Base-by-base conservation (phyloP, 164 flowering plant species). In the Nymphaea colorata region DNA sequence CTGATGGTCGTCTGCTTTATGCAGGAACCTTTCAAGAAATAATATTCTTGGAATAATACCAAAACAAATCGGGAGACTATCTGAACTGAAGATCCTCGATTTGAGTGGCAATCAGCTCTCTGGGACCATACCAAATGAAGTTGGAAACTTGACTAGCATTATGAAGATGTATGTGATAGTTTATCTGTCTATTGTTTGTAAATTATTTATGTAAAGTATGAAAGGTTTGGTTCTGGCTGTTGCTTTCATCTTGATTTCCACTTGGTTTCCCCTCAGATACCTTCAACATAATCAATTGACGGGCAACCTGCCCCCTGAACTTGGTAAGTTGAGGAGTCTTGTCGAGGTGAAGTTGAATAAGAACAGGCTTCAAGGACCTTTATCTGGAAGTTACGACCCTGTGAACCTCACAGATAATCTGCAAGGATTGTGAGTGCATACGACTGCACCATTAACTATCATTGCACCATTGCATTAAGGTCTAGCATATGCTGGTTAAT, bases 211-310 rank as follows among this genome's bases (percentile, higher is more conserved):
- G n/a, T 47, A 51, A 71, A 42, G 8, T n/a, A n/a, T n/a, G n/a
- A n/a, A n/a, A n/a, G n/a, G n/a, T n/a, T n/a, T n/a, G n/a, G n/a
- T n/a, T n/a, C n/a, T n/a, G n/a, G n/a, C n/a, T n/a, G 65, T 44
- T 61, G 18, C n/a, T 69, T 70, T 5, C 70, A 2, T 42, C 6
- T 51, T 41, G 63, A 59, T 62, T 3, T 45, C 65, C 64, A 67
- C 67, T 61, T 67, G 55, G 64, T 65, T 44, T 53, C 64, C 72
- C 47, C 51, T 67, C 83, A 93, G 97, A 75, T 77, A 91, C 76
- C 87, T 93, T 67, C 83, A 87, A 72, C 85, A 85, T 16, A 93
- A 91, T 80, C 94, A 82, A 66, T 80, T 93, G 72, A 83, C 87
- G 53, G 97, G 97, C 44, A 78, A 51, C 62, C 65, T 93, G 63